These are phyloP conservation scores for Medicago lupulina DNA, from an alignment of 306 rosid species.

Conservation along the genomic window DNA sequence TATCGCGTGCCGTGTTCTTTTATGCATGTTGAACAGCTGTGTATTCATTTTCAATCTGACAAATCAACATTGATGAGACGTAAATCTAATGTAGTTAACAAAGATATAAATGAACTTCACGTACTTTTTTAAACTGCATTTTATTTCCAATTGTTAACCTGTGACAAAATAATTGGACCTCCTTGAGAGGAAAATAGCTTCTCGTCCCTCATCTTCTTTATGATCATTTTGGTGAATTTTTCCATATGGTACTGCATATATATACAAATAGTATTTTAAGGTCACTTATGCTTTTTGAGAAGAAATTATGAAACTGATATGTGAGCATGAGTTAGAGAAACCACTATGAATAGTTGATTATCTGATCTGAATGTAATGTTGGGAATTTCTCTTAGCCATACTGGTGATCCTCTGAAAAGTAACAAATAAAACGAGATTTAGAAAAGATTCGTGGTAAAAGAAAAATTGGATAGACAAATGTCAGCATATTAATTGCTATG, in stretches of 20 bases:
- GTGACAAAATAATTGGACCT: conserved; percentile 40
- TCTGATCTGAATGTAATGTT: conserved; percentile 35
- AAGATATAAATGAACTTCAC: conserved; percentile 15
- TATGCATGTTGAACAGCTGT: conserved; percentile 19
- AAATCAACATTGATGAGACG: conserved; percentile 18
- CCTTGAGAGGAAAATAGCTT: conserved; percentile 32
- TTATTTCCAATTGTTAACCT: conserved; percentile 30
- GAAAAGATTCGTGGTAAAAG: neutral
- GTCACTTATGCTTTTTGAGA: neutral
- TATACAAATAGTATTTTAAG: neutral
- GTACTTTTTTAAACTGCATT: neutral
- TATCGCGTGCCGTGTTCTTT: conserved; percentile 14
- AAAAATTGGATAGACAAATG: no score
- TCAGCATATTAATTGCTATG: no score
- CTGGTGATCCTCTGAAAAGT: conserved; percentile 29
- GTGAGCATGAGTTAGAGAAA: neutral
- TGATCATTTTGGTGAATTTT: conserved; percentile 25
- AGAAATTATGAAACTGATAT: conserved; percentile 4
- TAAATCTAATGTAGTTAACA: conserved; percentile 7
- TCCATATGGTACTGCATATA: conserved; percentile 24
- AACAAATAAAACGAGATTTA: conserved; percentile 2
- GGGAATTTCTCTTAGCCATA: conserved; percentile 34
- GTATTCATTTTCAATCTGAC: conserved; percentile 38
- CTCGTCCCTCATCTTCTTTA: conserved; percentile 28
- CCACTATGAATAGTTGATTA: conserved; percentile 22